Percentiles rank a stretch among this genome's conserved stretches.
Conservation (phyloP, 2,329 filamentous ascomycete genomes). For the Dothiorella sarmentorum region DNA sequence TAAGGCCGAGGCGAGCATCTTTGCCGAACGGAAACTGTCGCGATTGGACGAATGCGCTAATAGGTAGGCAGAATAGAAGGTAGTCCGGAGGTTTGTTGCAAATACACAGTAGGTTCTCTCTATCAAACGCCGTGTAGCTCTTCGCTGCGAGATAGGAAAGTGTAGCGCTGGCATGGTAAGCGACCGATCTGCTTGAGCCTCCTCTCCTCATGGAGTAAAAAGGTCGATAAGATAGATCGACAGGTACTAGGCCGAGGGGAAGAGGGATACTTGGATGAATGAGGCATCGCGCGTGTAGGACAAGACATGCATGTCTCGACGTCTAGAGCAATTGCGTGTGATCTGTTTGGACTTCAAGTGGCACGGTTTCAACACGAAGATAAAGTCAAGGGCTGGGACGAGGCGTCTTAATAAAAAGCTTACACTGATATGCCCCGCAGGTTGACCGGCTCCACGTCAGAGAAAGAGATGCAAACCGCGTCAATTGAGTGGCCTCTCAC, state of each 20-base stretch:
- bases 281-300: neutral
- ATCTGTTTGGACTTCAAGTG: neutral
- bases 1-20: neutral
- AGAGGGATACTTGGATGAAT: neutral
- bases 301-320: neutral
- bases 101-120: too few species aligned
- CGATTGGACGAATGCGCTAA: conserved; percentile 13
- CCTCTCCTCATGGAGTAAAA: neutral
- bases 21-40: conserved; percentile 1
- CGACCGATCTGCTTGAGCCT: too few species aligned
- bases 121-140: too few species aligned
- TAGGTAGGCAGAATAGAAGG: too few species aligned
- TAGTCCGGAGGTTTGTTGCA: too few species aligned
- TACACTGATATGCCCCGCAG: too few species aligned
- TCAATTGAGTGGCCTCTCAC: neutral
- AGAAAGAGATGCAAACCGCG: neutral
- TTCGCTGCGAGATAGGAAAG: too few species aligned
- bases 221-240: neutral
- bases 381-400: too few species aligned
- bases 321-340: neutral
- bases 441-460: neutral
- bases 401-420: too few species aligned
- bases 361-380: too few species aligned
- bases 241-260: neutral
- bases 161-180: too few species aligned